phyloP scores from a whole-genome alignment of 2,329 filamentous ascomycete species.

The Phyllosticta citribraziliensis region DNA sequence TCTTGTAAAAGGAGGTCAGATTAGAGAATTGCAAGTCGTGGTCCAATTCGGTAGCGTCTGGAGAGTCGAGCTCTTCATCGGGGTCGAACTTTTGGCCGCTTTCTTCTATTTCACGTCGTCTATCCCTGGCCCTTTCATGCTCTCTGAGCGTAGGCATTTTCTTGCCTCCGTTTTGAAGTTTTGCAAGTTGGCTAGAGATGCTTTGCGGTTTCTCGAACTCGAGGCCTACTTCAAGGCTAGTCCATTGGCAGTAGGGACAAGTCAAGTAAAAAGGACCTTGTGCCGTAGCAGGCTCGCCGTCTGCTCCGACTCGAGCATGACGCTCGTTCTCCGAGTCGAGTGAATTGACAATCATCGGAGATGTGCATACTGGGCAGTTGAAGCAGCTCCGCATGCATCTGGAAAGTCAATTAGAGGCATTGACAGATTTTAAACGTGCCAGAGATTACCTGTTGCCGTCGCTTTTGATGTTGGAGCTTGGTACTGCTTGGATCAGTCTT shows the following conservation, averaged over 20 bases:
- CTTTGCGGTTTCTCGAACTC: conserved; percentile 83
- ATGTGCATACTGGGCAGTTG: conserved; percentile 82
- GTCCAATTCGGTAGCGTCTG: conserved; percentile 27
- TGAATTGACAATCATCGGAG: conserved; percentile 65
- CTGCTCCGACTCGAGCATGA: conserved; percentile 1
- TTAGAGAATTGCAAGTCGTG: conserved; percentile 63
- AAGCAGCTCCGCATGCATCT: conserved; percentile 93
- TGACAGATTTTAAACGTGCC: background rate
- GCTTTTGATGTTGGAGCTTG: conserved; percentile 81
- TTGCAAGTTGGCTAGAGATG: conserved; percentile 69
- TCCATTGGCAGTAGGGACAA: conserved; percentile 91
- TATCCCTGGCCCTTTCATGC: conserved; percentile 28
- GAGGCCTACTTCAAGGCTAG: conserved; percentile 77
- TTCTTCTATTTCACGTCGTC: conserved; percentile 23
- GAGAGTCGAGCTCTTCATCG: conserved; percentile 13
- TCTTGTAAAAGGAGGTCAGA: conserved; percentile 71
- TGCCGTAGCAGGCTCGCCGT: conserved; percentile 11
- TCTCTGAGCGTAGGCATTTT: conserved; percentile 31
- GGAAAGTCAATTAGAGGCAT: background rate
- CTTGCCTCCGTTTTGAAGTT: conserved; percentile 46
- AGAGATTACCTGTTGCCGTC: conserved; percentile 77
- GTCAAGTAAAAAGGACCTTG: conserved; percentile 65
- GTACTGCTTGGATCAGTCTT: conserved; percentile 46
- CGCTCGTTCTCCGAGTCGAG: conserved; percentile 28
- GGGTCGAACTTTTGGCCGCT: conserved; percentile 12